Conservation (phyloP, 805 yeast genomes). For the Pichia eremophila region DNA sequence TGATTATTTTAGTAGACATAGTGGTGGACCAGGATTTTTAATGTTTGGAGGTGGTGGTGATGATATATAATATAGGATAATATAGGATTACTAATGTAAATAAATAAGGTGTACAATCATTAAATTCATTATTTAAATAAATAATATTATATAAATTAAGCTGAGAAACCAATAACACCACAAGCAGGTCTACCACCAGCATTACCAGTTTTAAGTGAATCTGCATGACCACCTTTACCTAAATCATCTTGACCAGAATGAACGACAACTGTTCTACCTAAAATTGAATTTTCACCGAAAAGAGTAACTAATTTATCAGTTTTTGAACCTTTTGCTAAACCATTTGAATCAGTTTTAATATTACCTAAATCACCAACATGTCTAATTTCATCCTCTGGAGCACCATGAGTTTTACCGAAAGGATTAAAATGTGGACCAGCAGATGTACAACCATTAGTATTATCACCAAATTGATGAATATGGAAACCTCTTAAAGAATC, state of each 20-base stretch:
- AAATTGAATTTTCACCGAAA: conserved; percentile 75
- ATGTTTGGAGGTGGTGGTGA: conserved; percentile 10
- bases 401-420: conserved; percentile 81
- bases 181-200: conserved; percentile 98
- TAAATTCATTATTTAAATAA: too few species aligned
- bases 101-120: too few species aligned
- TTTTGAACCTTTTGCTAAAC: conserved; percentile 86
- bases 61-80: too few species aligned
- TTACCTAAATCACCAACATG: conserved; percentile 98
- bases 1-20: conserved; percentile 94
- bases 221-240: conserved; percentile 89
- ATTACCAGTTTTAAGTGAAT: conserved; percentile 90
- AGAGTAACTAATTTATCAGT: conserved; percentile 71
- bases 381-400: conserved; percentile 71
- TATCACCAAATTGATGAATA: conserved; percentile 96
- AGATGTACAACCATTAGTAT: conserved; percentile 97
- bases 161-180: conserved; percentile 85
- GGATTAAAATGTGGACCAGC: conserved; percentile 99
- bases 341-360: conserved; percentile 75
- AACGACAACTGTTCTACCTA: conserved; percentile 93
- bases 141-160: conserved; percentile 22
- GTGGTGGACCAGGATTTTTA: conserved; percentile 43
- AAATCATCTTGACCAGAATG: conserved; percentile 90
- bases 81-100: too few species aligned
- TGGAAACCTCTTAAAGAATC: conserved; percentile 95